Evolutionary conservation across 1,284 basidiomycete species (phyloP), one percentile per base, ranked within the genome.

Genomic region (Ganoderma multipileum): DNA sequence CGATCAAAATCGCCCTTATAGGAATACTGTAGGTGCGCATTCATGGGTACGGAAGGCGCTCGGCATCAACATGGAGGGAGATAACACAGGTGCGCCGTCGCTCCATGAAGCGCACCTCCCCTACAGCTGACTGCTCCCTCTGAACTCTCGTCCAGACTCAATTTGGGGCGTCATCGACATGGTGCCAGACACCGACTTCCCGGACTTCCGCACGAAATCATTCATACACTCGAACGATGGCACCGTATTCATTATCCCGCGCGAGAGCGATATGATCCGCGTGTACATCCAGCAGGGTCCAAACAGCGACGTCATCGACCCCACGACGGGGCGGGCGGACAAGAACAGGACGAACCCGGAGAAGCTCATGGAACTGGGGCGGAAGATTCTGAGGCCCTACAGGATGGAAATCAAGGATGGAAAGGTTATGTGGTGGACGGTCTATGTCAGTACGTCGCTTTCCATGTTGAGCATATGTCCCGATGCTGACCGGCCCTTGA

Each of bases 151-250:
- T 18, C 44, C 28, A 81, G 89, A 94, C 68, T 91, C 87, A 69
- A 85, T 93, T 36, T 95, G 93, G 93, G 93, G 93, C 26, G 93
- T 94, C 11, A 80, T 94, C 33, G 92, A 95, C 79, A 83, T 90
- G 68, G 74, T 88, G 26, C 90, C 90, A 0, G 84, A 88, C 26
- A 93, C 92, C 16, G 83, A 95, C 77, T 93, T 95, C 76, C 94
- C 95, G 0, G 94, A 96, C 78, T 90, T 94, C 71, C 89, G 95
- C 39, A 91, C 89, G 72, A 84, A 84, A 69, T 85, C 84, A 59
- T 90, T 87, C 20, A 85, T 91, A 44, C 89, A 90, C 77, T 88
- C 87, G 0, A 79, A 81, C 59, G 83, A 84, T 69, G 85, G 86
- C 44, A 85, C 84, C 1, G 82, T 81, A 74, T 90, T 95, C 90